These are phyloP conservation scores for Russula virescens DNA, from an alignment of 768 basidiomycete species.

Conservation along the genomic window DNA sequence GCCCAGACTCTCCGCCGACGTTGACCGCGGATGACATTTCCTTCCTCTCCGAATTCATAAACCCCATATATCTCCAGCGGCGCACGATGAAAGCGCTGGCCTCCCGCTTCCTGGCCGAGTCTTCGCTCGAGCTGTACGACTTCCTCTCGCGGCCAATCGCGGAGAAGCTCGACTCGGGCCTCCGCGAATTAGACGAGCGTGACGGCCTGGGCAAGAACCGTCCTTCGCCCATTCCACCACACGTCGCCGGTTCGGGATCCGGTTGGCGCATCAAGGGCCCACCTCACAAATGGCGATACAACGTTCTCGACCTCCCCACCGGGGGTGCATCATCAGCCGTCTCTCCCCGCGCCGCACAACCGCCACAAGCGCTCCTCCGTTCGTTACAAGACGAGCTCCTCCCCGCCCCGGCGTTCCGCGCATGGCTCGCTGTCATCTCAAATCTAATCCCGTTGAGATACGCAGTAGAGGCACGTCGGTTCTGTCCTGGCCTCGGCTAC, in stretches of 20 bases:
- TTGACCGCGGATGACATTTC: conserved; percentile 55
- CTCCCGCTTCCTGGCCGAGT: conserved; percentile 76
- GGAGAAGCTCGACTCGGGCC: conserved; percentile 53
- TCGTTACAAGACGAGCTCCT: conserved; percentile 74
- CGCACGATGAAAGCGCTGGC: conserved; percentile 78
- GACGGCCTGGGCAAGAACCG: conserved; percentile 57
- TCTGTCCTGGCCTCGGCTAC: conserved; percentile 91
- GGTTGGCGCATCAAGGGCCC: conserved; percentile 78
- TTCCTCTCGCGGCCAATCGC: conserved; percentile 75
- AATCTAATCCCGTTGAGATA: conserved; percentile 66
- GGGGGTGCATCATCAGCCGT: conserved; percentile 42
- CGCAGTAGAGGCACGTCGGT: conserved; percentile 75
- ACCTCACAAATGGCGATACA: conserved; percentile 93
- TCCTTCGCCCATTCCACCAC: conserved; percentile 52
- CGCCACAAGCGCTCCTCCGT: conserved; percentile 55
- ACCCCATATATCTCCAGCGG: conserved; percentile 83
- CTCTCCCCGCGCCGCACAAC: conserved; percentile 46
- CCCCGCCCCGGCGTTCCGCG: conserved; percentile 74
- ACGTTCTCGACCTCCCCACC: conserved; percentile 43
- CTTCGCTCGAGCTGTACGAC: conserved; percentile 80
- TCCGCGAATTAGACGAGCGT: conserved; percentile 55
- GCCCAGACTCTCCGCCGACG: conserved; percentile 47
- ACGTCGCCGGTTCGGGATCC: conserved; percentile 52
- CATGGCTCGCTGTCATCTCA: conserved; percentile 79
- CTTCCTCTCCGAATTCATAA: conserved; percentile 81